Evolutionary conservation across 805 yeast genomes (phyloP), one percentile per base, ranked within the genome.

Genomic region (Pichia exigua): DNA sequence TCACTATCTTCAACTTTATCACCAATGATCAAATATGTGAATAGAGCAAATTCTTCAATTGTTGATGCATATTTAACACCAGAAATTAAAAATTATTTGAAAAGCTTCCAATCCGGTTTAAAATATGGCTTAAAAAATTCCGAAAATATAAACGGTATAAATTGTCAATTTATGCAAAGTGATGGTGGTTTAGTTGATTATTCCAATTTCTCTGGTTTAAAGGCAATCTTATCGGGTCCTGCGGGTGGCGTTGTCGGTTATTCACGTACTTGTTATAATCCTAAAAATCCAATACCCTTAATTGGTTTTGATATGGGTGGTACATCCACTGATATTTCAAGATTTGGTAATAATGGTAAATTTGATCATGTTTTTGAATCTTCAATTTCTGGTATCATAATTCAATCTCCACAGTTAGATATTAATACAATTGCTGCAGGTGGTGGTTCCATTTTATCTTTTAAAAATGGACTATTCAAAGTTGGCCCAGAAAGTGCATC

Each of bases 231-330:
- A 38, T 88, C 97, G 1, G 98, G 98, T 2, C 98, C 98, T 3
- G 98, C 98, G 11, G 98, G 98, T 40, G 98, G 98, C 47, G 95
- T 92, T 53, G 97, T 92, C 35, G 98, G 98, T 0, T 87, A 82
- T 60, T 87, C 96, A 0, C 76, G 80, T 48, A 91, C 98, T 0
- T 87, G 96, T 55, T 88, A 75, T 63, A 74, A 80, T 54, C 67
- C 70, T 1, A 61, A 68, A n/a, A 76, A 77, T 50, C 67, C 69
- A 13, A 74, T 76, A 24, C 90, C 95, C 0, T 72, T 85, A 45
- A 77, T 87, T 51, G 95, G 94, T 0, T 85, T 87, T 58, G 96
- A 87, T 66, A 86, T 87, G 91, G 96, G 96, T 47, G 96, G 96
- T 46, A 87, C 96, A 1, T 84, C 92, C 1, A 87, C 95, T 1